Evolutionary conservation across 371 early-diverging fungal genomes (phyloP).

Genomic region (Sporodiniella umbellata): DNA sequence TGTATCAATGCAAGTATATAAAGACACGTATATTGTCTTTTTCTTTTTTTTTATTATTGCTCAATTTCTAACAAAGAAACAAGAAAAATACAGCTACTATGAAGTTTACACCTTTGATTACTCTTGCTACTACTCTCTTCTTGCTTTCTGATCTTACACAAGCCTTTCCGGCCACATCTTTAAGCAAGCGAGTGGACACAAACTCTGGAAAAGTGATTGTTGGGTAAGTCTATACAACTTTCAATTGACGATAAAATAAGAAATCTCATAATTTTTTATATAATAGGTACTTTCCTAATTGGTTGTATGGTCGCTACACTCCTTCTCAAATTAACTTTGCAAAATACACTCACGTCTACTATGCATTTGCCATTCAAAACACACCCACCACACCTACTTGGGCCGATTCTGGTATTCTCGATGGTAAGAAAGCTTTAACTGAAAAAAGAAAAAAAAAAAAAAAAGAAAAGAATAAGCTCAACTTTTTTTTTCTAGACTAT

Average conservation of each 20-base stretch:
- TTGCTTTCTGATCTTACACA: constrained; percentile 1
- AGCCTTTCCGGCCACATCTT: constrained; percentile 8
- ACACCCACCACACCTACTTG: constrained; percentile 29
- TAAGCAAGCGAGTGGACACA: constrained; percentile 10
- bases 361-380: constrained; percentile 41
- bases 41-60: neutral
- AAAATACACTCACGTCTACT: constrained; percentile 59
- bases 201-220: constrained; percentile 18
- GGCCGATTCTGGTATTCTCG: constrained; percentile 23
- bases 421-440: constrained; percentile 12
- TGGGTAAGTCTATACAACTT: constrained; percentile 5
- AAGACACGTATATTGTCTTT: no score
- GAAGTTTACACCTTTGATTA: constrained; percentile 13
- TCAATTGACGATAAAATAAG: neutral
- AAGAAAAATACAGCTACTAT: neutral
- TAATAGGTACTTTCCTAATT: constrained; percentile 35
- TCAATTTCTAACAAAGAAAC: neutral
- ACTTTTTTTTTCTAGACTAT: neutral
- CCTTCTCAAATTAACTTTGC: constrained; percentile 38
- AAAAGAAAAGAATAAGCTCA: neutral
- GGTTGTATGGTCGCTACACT: constrained; percentile 23
- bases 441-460: neutral
- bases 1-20: no score
- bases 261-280: neutral
- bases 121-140: constrained; percentile 9